Conservation (phyloP, 2,329 filamentous ascomycete genomes). For the Cercospora sp. region DNA sequence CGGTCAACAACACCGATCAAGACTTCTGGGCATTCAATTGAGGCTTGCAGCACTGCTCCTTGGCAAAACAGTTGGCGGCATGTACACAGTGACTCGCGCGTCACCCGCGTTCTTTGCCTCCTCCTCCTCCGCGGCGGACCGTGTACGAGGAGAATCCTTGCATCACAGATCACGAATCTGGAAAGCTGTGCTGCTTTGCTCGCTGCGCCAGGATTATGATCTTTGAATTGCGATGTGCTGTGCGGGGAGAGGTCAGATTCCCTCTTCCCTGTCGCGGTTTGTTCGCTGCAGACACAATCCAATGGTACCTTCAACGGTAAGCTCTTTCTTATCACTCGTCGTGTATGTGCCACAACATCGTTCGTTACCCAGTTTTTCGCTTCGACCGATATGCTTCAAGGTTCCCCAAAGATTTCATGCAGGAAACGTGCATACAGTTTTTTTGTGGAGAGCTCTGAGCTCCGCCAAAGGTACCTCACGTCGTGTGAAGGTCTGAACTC, state of each 20-base stretch:
- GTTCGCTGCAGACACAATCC: background rate
- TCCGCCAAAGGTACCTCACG: background rate
- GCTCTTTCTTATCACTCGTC: background rate
- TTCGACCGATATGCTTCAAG: background rate
- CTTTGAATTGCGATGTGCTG: background rate
- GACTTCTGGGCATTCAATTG: background rate
- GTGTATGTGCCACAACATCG: background rate
- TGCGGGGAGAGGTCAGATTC: background rate
- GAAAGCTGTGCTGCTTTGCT: background rate
- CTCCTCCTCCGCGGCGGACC: background rate
- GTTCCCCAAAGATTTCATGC: background rate
- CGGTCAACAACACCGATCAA: background rate
- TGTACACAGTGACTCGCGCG: background rate
- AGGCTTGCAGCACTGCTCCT: background rate
- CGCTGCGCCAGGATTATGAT: background rate
- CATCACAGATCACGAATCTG: background rate
- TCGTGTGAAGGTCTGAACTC: background rate
- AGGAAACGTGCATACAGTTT: background rate
- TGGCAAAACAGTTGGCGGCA: constrained; percentile 4
- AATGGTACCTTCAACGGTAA: background rate
- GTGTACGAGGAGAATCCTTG: background rate
- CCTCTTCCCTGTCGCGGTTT: background rate
- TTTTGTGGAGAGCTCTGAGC: background rate
- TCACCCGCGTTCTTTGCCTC: background rate
- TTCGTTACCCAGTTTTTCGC: background rate